Conservation (phyloP, 1,284 basidiomycete genomes). For the Sanghuangporus sanghuang region DNA sequence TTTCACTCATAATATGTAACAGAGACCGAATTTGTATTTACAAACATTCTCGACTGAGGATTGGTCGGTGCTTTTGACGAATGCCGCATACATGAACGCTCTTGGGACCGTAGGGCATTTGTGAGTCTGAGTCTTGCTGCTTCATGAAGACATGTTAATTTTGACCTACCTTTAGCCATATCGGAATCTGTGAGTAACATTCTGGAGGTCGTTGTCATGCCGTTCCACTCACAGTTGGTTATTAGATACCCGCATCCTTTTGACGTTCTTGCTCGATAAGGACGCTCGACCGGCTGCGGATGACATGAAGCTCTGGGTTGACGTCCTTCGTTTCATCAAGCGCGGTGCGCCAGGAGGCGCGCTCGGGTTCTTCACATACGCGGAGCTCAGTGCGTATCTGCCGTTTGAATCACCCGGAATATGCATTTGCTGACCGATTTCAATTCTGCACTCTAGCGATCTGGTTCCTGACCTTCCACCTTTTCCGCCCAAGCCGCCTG, state of each 20-base stretch:
- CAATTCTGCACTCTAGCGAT: slow-evolving; percentile 29
- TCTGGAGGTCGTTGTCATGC: not conserved
- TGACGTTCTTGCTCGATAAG: slow-evolving; percentile 52
- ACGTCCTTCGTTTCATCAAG: slow-evolving; percentile 55
- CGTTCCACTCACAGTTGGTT: not conserved
- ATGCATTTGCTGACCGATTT: slow-evolving; percentile 2
- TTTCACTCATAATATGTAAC: not conserved
- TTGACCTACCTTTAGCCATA: slow-evolving; percentile 34
- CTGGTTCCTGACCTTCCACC: slow-evolving; percentile 45
- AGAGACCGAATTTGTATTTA: slow-evolving; percentile 54
- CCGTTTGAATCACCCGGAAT: not conserved
- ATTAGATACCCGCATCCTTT: slow-evolving; percentile 50
- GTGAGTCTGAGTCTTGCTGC: slow-evolving; percentile 25
- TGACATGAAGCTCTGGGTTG: slow-evolving; percentile 65
- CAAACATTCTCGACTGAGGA: slow-evolving; percentile 61
- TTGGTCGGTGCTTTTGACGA: slow-evolving; percentile 54
- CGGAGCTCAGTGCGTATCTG: slow-evolving; percentile 44
- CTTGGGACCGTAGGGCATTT: slow-evolving; percentile 42
- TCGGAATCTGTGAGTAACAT: slow-evolving; percentile 40
- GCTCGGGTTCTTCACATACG: slow-evolving; percentile 61
- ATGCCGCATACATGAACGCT: slow-evolving; percentile 50
- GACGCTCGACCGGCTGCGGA: slow-evolving; percentile 43
- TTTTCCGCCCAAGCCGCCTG: slow-evolving; percentile 40
- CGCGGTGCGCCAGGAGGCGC: slow-evolving; percentile 47
- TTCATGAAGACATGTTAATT: too few relatives aligned